Percentiles rank a stretch among this genome's conserved stretches.
phyloP scores from a whole-genome alignment of 1,139 yeast species.

The Lodderomyces beijingensis region DNA sequence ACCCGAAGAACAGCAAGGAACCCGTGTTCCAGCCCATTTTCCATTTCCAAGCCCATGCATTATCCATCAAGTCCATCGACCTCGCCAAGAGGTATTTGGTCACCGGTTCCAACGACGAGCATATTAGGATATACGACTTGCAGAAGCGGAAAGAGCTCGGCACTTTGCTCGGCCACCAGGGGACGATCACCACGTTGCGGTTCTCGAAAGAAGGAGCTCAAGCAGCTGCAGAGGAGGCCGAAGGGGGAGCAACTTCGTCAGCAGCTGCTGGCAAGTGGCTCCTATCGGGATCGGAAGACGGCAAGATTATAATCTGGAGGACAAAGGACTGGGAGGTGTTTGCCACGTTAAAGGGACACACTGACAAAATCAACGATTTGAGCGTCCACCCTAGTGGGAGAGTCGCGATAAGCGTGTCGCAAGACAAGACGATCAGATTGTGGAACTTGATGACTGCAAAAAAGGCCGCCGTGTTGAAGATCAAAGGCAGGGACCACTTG shows the following conservation, averaged over 20 bases:
- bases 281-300: constrained; percentile 87
- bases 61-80: constrained; percentile 82
- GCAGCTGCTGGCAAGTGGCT: constrained; percentile 74
- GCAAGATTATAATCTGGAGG: constrained; percentile 88
- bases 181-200: constrained; percentile 72
- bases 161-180: constrained; percentile 82
- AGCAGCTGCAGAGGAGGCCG: constrained; percentile 8
- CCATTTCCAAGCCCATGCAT: constrained; percentile 92
- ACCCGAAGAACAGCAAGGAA: constrained; percentile 19
- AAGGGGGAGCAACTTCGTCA: constrained; percentile 5
- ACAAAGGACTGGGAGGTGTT: constrained; percentile 95
- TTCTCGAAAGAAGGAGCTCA: constrained; percentile 52
- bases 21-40: constrained; percentile 88
- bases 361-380: constrained; percentile 70
- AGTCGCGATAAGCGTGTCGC: constrained; percentile 85
- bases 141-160: constrained; percentile 95
- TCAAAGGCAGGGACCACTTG: constrained; percentile 60
- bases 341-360: constrained; percentile 84
- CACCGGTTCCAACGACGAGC: constrained; percentile 95
- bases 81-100: constrained; percentile 81
- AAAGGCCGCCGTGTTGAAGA: constrained; percentile 80
- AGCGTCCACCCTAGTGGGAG: constrained; percentile 92
- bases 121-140: constrained; percentile 87
- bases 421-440: constrained; percentile 74
- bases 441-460: constrained; percentile 99